Conservation (phyloP, 2,329 filamentous ascomycete genomes). For the Scytalidium sp. region DNA sequence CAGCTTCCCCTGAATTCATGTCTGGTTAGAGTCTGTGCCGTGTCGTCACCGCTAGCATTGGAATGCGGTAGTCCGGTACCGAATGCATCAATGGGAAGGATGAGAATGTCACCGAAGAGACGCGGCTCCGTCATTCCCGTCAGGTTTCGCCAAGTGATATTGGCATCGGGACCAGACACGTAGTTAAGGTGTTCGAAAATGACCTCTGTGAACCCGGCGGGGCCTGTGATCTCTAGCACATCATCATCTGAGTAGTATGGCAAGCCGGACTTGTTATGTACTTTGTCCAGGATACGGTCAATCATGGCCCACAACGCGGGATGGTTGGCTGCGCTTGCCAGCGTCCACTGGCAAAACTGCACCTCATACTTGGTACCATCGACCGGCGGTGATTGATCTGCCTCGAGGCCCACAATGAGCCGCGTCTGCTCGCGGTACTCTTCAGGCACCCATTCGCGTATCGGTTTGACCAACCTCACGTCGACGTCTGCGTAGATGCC, state of each 20-base stretch:
- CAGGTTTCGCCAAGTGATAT: slow-evolving; percentile 16
- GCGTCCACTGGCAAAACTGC: slow-evolving; percentile 30
- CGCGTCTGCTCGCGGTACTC: slow-evolving; percentile 25
- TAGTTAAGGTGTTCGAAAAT: slow-evolving; percentile 23
- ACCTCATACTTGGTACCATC: slow-evolving; percentile 19
- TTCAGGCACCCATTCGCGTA: slow-evolving; percentile 33
- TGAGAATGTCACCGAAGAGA: slow-evolving; percentile 25
- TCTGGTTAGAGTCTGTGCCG: no score
- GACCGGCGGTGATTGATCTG: no score
- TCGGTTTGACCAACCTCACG: slow-evolving; percentile 27
- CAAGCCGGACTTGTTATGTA: slow-evolving; percentile 14
- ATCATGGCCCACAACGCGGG: slow-evolving; percentile 25
- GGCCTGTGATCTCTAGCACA: slow-evolving; percentile 27
- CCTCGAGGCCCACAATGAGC: slow-evolving; percentile 36
- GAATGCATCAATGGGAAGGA: slow-evolving; percentile 16
- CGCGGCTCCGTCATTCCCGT: slow-evolving; percentile 22
- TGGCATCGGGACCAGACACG: slow-evolving; percentile 11
- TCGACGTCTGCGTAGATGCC: slow-evolving; percentile 41
- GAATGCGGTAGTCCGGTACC: no score
- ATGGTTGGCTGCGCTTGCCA: slow-evolving; percentile 22
- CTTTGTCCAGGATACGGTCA: slow-evolving; percentile 23
- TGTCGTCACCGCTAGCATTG: no score
- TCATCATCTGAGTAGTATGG: slow-evolving; percentile 23
- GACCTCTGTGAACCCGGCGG: slow-evolving; percentile 22
- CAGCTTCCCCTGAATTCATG: no score